phyloP scores from a whole-genome alignment of 1,284 basidiomycete species.

The Polyporus tsugae region DNA sequence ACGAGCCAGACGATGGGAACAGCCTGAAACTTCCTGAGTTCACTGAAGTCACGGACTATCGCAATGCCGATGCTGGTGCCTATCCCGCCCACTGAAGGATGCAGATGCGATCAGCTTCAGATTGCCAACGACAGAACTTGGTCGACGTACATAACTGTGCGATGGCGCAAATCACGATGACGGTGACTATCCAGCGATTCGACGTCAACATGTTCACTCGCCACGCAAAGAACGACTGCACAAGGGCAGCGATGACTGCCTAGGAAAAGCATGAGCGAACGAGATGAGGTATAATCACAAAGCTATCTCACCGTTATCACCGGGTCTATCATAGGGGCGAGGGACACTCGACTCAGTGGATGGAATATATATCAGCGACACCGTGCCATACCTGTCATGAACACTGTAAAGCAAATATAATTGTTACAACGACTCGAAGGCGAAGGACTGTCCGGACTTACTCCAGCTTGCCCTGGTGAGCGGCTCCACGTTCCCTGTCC shows the following conservation, averaged over 20 bases:
- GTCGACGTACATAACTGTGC: neutral
- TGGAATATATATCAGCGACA: neutral
- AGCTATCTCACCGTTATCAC: neutral
- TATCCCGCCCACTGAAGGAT: neutral
- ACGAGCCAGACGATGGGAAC: neutral
- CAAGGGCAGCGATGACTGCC: slow-evolving; percentile 41
- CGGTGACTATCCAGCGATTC: slow-evolving; percentile 9
- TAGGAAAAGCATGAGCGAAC: slow-evolving; percentile 35
- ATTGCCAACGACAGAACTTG: neutral
- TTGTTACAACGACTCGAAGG: neutral
- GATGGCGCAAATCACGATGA: slow-evolving; percentile 6
- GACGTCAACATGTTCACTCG: slow-evolving; percentile 38
- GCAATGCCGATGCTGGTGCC: neutral
- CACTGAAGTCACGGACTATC: neutral
- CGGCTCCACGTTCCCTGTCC: neutral
- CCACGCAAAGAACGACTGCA: slow-evolving; percentile 50
- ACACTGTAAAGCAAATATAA: neutral
- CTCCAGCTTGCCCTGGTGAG: neutral
- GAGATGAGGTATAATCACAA: neutral
- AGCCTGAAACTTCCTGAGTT: neutral
- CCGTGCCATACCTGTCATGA: neutral
- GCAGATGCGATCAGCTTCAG: neutral
- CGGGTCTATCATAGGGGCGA: neutral
- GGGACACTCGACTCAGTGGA: neutral
- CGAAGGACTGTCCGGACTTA: neutral